Conservation (phyloP, 495 filamentous ascomycete species). For the Talaromyces trachyspermus region DNA sequence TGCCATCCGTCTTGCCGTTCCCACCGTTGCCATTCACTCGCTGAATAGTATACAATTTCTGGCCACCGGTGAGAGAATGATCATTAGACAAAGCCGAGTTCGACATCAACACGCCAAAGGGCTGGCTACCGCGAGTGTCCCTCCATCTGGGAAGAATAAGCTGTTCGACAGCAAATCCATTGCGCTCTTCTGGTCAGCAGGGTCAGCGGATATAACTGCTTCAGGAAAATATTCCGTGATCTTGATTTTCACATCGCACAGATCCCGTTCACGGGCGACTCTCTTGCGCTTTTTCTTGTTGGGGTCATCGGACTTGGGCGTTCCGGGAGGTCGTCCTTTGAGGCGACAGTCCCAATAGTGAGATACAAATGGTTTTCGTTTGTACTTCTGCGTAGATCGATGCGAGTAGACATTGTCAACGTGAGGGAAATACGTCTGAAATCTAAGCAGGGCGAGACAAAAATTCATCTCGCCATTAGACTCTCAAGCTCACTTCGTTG, state of each 20-base stretch:
- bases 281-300: conserved; percentile 88
- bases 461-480: not conserved
- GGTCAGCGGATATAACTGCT: conserved; percentile 20
- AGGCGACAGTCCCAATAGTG: conserved; percentile 90
- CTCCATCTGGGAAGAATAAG: not conserved
- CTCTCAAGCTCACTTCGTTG: not conserved
- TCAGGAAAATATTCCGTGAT: conserved; percentile 75
- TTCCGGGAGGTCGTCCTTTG: conserved; percentile 77
- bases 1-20: conserved; percentile 63
- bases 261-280: conserved; percentile 63
- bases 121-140: conserved; percentile 2
- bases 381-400: conserved; percentile 79
- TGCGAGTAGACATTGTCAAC: conserved; percentile 91
- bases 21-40: conserved; percentile 71
- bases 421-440: conserved; percentile 82
- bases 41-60: conserved; percentile 64
- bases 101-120: conserved; percentile 37
- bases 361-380: conserved; percentile 74
- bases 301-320: conserved; percentile 76
- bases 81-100: conserved; percentile 25
- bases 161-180: conserved; percentile 3
- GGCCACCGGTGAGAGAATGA: conserved; percentile 40
- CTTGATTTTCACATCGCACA: conserved; percentile 90
- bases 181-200: not conserved
- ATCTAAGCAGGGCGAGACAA: conserved; percentile 41